Base-by-base conservation (phyloP, 192 early-diverging fungal genomes). In the Diversispora epigaea region DNA sequence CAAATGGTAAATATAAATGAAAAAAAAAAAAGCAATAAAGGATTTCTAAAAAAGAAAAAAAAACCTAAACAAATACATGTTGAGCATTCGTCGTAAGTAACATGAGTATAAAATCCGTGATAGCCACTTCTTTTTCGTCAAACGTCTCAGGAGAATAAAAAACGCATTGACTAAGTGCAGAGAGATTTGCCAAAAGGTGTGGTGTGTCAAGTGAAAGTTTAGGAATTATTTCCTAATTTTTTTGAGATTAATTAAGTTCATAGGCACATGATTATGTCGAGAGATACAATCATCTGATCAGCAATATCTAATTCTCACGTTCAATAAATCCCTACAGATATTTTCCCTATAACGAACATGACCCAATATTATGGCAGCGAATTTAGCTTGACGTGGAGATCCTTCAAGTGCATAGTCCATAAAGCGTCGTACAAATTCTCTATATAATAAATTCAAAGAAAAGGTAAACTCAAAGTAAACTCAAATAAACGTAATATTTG, bases 321-420 rank as follows among this genome's bases (percentile, higher is more conserved):
- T 71, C 3, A 86, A 78, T 69, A 94, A 64, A 6, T 80, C 80
- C 9, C 58, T 76, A 64, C 88, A 89, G 46, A 84, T 79, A 4
- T 69, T 52, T 12, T 85, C 78, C 15, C 79, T 78, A 1, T 90
- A 75, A 0, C 77, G 65, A 56, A 90, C 80, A 68, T 91, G 89
- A 4, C 89, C 84, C 12, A 96, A 78, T 62, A 96, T 77, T 12
- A 89, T 86, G 11, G 88, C 81, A 0, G 95, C 92, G 77, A 93
- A 77, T 45, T 89, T 91, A 0, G 92, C 91, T 80, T 95, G 90
- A 9, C 21, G 43, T 41, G 83, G 63, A 4, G 83, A 86, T 2
- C 94, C 95, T 0, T 83, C 56, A 9, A 85, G 71, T 19, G 86
- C 86, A 73, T 80, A 87, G 4, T 70, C 46, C 9, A 75, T 74